Evolutionary conservation across 129 eudicot species (phyloP), one percentile per base, ranked within the genome.

Genomic region (Artemisia argyi): DNA sequence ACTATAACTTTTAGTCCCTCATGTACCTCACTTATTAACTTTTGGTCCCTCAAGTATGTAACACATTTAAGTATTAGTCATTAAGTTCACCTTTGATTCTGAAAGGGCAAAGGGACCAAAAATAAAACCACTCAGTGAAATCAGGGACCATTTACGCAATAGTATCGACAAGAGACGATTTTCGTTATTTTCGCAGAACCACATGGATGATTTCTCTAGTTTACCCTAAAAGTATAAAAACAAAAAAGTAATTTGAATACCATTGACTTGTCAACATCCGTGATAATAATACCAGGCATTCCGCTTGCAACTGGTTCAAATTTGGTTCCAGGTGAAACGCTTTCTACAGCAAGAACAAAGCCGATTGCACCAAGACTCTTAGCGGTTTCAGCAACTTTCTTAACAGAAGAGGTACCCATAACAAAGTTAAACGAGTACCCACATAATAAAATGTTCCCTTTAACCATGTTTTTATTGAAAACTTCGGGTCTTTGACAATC

Each of bases 341-440:
- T 86, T 83, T 94, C 98, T 12, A 94, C 98, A 24, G 93, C 98
- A 66, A 94, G 96, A 72, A 94, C 97, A 69, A 94, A 94, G 61
- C 98, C 98, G 46, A 80, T 77, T n/a, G 98, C 98, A 71, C 98
- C 98, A 12, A 94, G 97, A 68, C 78, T 81, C 81, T 76, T 84
- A 63, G 98, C 97, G 12, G 97, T 94, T 72, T 90, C 83, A 9
- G 97, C 71, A 57, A 94, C 98, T 60, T 81, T 87, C 71, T 81
- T 86, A 57, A 94, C 73, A 2, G 91, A 94, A 53, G 98, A 85
- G 1, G 89, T 84, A 44, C 98, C 98, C 50, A 84, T 71, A 51
- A 94, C 93, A 80, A 94, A 94, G 71, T 90, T 94, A 80, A 87
- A 94, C 28, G 98, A 94, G 80, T 90, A 94, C 63, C 98, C 98